Conservation (phyloP, 768 basidiomycete genomes). For the Suillus decipiens region DNA sequence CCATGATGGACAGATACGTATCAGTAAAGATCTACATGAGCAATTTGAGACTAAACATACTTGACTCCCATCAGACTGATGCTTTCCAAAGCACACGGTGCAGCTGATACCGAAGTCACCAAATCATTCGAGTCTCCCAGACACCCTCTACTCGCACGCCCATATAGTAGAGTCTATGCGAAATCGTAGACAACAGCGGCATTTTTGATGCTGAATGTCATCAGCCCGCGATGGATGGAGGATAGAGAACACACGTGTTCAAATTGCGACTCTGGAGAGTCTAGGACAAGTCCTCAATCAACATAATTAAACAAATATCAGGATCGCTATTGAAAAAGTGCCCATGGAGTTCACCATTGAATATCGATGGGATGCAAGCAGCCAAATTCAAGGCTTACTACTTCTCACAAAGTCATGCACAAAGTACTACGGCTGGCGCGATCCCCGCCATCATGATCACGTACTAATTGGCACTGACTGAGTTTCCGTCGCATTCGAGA, state of each 20-base stretch:
- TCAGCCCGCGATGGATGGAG: neutral
- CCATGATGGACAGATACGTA: neutral
- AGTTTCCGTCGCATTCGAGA: neutral
- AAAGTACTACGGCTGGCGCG: neutral
- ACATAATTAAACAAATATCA: neutral
- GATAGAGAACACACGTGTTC: neutral
- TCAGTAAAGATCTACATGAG: neutral
- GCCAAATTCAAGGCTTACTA: no score
- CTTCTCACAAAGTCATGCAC: neutral
- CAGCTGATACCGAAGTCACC: neutral
- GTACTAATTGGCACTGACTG: neutral
- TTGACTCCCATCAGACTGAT: neutral
- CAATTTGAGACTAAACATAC: neutral
- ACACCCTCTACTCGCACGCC: neutral
- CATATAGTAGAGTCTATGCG: neutral
- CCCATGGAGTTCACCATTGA: neutral
- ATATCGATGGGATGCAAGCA: neutral
- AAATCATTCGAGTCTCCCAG: neutral
- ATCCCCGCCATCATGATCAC: neutral
- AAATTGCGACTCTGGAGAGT: neutral
- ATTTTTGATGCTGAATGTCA: neutral
- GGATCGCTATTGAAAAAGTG: neutral
- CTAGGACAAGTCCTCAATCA: neutral
- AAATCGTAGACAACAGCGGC: neutral
- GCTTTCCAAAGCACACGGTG: neutral